Evolutionary conservation across 805 yeast genomes (phyloP), one percentile per base, ranked within the genome.

Genomic region (Wickerhamiella shivajii): DNA sequence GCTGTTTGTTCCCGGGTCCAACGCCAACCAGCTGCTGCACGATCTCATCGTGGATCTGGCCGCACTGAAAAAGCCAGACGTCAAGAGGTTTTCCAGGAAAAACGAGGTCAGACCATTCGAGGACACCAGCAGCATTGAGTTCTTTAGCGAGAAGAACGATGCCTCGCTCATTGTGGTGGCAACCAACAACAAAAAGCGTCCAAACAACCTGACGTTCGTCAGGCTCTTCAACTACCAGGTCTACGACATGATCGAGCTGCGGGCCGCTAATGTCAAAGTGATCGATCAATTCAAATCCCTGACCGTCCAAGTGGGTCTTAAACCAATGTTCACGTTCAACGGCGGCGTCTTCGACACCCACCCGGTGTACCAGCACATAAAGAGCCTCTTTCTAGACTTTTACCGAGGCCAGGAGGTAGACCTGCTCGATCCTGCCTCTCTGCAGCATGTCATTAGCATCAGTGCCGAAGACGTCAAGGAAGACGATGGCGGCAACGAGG

Each of bases 61-160:
- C 61, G 83, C 93, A 3, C 61, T 87, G 53, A 90, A 90, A 59
- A 84, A 87, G 57, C 98, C 98, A 18, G 74, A 71, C 44, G 73
- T 76, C 43, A 83, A 83, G 58, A 72, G 93, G 51, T 87, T 90
- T 52, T 66, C 72, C 37, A 81, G 79, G 58, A 85, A 83, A 63
- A 90, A 90, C 51, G 87, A 81, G 28, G 66, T 87, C 41, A 68
- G 77, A 44, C 97, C 98, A 11, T 90, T 90, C 57, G 98, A 90
- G 57, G 97, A 90, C 53, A 67, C 81, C 10, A 48, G 77, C 2
- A 69, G 77, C 23, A 59, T 90, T 39, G 98, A 90, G 57, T 90
- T 90, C 50, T 81, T 90, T 58, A 69, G 93, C 45, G 94, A 87
- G 56, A 90, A 90, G 66, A 90, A 90, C 55, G 98, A 90, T 56